Percentiles rank a stretch among this genome's conserved stretches.
Evolutionary conservation across 441 rosid genomes (phyloP).

Genomic region (Pelargonium myrrhifolium): DNA sequence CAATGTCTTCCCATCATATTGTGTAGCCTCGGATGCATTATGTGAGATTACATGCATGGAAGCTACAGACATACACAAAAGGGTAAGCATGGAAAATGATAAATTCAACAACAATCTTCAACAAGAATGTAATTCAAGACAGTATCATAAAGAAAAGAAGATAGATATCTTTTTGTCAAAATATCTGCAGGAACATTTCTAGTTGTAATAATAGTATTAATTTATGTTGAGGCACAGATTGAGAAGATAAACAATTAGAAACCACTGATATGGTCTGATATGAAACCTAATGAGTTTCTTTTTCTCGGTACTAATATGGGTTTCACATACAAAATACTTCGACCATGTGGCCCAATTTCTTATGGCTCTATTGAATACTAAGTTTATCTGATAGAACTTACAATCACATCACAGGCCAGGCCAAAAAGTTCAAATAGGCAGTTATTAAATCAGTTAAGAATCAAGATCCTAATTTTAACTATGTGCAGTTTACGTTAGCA

Average conservation of each 20-base stretch:
- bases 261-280: slow-evolving; percentile 1
- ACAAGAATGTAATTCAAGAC: background rate
- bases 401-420: too few species aligned
- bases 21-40: slow-evolving; percentile 33
- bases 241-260: background rate
- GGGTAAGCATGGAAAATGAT: background rate
- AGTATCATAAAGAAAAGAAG: background rate
- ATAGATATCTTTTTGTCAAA: background rate
- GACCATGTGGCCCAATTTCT: too few species aligned
- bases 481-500: too few species aligned
- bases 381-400: too few species aligned
- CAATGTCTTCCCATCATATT: slow-evolving; percentile 31
- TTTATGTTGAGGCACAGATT: background rate
- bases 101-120: slow-evolving; percentile 9
- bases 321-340: background rate
- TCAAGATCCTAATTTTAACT: too few species aligned
- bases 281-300: background rate
- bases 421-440: too few species aligned
- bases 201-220: background rate
- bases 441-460: too few species aligned
- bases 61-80: slow-evolving; percentile 25
- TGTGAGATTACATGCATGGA: slow-evolving; percentile 31
- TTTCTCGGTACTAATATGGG: background rate
- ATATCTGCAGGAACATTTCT: background rate
- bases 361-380: too few species aligned